Evolutionary conservation across 2,329 filamentous ascomycete species (phyloP), one percentile per base, ranked within the genome.

Genomic region (Graphilbum fragrans): DNA sequence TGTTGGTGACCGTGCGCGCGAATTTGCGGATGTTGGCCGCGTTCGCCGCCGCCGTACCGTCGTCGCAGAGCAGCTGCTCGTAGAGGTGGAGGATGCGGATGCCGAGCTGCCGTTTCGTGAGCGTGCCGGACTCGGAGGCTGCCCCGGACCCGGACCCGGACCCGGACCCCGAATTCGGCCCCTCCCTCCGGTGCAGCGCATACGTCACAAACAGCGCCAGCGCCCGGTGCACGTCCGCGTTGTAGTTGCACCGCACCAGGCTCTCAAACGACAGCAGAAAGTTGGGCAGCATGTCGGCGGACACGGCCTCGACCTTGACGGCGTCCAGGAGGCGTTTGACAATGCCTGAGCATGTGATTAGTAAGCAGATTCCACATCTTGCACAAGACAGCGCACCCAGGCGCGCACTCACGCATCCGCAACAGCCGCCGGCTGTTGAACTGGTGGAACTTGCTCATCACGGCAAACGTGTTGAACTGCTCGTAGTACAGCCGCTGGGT

Each of bases 191-290:
- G 55, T 95, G 87, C 47, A 95, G 76, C 6, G 86, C 82, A 57
- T 92, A 98, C 0, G 90, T 95, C 48, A 98, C 83, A 55, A 94
- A 96, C 19, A 96, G 70, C 2, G 92, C 86, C 35, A 98, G 65
- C 2, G 86, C 86, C 29, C 90, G 78, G 55, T 94, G 80, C 21
- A 90, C 80, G 56, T 94, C 86, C 16, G 84, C 80, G 39, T 82
- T 88, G 50, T 88, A 75, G 52, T 84, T 90, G 48, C 80, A 84
- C 48, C 80, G 80, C 23, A 95, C 74, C 5, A 98, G 70, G 12
- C 79, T 78, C 53, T 80, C 81, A 48, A 98, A 82, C 0, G 90
- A 82, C 23, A 72, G 67, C 52, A 94, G 73, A 50, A 94, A 93
- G 43, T 82, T 74, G 1, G 76, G 76, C 40, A 94, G 69, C 0